Conservation (phyloP, 2,329 filamentous ascomycete genomes). For the Fusarium praegraminearum region DNA sequence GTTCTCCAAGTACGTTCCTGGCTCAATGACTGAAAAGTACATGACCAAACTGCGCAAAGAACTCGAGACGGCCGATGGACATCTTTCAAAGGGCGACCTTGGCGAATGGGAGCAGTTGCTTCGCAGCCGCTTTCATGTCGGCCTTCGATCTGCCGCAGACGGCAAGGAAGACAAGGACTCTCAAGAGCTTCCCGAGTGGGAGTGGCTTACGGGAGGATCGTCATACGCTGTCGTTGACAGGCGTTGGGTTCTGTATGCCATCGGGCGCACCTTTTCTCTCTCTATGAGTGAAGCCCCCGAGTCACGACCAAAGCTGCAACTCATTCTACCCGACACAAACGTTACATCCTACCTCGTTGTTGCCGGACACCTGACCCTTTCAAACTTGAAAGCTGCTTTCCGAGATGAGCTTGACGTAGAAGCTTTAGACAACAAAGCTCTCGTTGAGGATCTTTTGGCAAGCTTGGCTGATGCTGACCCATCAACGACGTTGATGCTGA, state of each 20-base stretch:
- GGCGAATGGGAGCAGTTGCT: slow-evolving; percentile 63
- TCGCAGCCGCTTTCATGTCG: slow-evolving; percentile 62
- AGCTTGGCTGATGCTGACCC: slow-evolving; percentile 75
- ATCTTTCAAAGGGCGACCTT: slow-evolving; percentile 61
- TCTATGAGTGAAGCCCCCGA: slow-evolving; percentile 58
- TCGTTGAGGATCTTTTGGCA: slow-evolving; percentile 71
- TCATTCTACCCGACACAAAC: slow-evolving; percentile 63
- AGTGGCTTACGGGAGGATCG: slow-evolving; percentile 58
- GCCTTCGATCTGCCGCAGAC: slow-evolving; percentile 44
- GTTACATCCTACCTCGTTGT: slow-evolving; percentile 69
- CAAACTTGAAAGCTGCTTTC: slow-evolving; percentile 70
- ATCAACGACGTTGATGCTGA: slow-evolving; percentile 73
- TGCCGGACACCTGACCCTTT: slow-evolving; percentile 69
- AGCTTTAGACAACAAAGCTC: slow-evolving; percentile 58
- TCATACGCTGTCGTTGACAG: slow-evolving; percentile 70
- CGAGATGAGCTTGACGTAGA: slow-evolving; percentile 61
- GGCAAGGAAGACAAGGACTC: slow-evolving; percentile 41
- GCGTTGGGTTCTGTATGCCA: slow-evolving; percentile 72
- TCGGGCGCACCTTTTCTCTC: slow-evolving; percentile 71
- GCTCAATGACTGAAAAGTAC: slow-evolving; percentile 64
- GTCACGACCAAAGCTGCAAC: slow-evolving; percentile 49
- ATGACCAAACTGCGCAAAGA: slow-evolving; percentile 60
- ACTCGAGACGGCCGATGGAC: slow-evolving; percentile 60
- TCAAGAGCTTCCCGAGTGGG: slow-evolving; percentile 61
- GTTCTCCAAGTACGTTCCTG: slow-evolving; percentile 58